Evolutionary conservation across 2,329 filamentous ascomycete genomes (phyloP), one percentile per base, ranked within the genome.

Genomic region (Aspergillus candidus): DNA sequence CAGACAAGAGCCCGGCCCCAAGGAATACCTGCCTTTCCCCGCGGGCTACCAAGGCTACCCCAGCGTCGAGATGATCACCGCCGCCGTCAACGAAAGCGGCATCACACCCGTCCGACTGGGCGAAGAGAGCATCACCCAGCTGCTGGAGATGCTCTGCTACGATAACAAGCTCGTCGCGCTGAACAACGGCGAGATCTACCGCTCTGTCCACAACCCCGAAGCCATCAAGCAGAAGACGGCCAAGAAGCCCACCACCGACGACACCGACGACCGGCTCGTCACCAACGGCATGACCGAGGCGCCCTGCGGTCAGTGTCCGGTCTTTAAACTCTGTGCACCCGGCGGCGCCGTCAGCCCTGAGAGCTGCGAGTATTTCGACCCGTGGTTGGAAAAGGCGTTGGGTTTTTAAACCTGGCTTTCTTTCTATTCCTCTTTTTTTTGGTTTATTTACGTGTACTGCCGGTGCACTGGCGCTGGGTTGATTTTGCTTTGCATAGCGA

Each of bases 311-410:
- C 77, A 82, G 43, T 98, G 93, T 66, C 93, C 93, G 0, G 91
- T 96, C 2, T 95, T 95, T 63, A 85, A 93, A 46, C 76, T 97
- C 2, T 98, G 93, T 63, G 85, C 88, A 53, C 88, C 94, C 48
- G 89, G 88, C 6, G 91, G 91, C 0, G 88, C 89, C 0, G 88
- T 98, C 15, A 94, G 84, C 58, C 88, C 91, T 0, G 84, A 82
- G 52, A 94, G 85, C 40, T 98, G 93, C 67, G 84, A 88, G 42
- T 98, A 98, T 62, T 96, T 94, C 60, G 79, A 86, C 51, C 79
- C 83, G 41, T 98, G 93, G 93, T 68, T 96, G 36, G 77, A 59
- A 41, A 63, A 59, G 49, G 57, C 60, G 8, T 56, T 69, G 27
- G 60, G 58, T 13, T 68, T 68, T 36, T 69, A 47, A 61, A 14